Percentiles rank a stretch among this genome's conserved stretches.
These are phyloP conservation scores for Mortierella sp. DNA, from an alignment of 371 early-diverging fungal species.

Conservation along the genomic window DNA sequence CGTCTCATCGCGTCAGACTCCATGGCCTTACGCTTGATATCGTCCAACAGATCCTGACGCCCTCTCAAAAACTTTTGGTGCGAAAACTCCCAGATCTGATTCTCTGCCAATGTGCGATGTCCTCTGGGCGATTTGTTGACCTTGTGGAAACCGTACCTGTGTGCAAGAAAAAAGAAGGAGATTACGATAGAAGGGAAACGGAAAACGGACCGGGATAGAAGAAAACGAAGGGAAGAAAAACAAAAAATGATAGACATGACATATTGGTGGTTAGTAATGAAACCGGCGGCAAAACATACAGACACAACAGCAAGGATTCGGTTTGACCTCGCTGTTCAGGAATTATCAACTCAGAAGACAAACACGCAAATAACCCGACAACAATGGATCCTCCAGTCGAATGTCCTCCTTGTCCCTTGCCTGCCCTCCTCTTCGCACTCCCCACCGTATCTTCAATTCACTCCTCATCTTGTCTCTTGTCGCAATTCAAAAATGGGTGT, in stretches of 20 bases:
- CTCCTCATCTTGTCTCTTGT: not conserved
- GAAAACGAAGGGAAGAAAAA: not conserved
- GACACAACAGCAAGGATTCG: not conserved
- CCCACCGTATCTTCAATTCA: not conserved
- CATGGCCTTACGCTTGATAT: conserved; percentile 90
- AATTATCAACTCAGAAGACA: conserved; percentile 1
- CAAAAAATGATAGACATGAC: not conserved
- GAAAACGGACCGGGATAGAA: not conserved
- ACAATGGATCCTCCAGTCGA: not conserved
- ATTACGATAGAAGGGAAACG: not conserved
- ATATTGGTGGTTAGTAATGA: not conserved
- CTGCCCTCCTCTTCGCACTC: not conserved
- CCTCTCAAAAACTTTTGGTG: conserved; percentile 88
- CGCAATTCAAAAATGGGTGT: not conserved
- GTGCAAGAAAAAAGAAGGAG: not conserved
- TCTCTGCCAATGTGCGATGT: conserved; percentile 83
- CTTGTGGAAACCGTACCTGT: conserved; percentile 91
- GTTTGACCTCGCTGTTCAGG: not conserved
- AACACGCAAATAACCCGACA: not conserved
- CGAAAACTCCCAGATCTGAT: conserved; percentile 95
- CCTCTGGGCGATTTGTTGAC: conserved; percentile 90
- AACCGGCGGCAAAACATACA: not conserved
- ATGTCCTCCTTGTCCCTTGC: not conserved
- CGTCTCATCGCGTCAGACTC: conserved; percentile 81
- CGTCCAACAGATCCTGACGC: conserved; percentile 84